Base-by-base conservation (phyloP, 169 alveolate genomes). In the Babesia ovis region DNA sequence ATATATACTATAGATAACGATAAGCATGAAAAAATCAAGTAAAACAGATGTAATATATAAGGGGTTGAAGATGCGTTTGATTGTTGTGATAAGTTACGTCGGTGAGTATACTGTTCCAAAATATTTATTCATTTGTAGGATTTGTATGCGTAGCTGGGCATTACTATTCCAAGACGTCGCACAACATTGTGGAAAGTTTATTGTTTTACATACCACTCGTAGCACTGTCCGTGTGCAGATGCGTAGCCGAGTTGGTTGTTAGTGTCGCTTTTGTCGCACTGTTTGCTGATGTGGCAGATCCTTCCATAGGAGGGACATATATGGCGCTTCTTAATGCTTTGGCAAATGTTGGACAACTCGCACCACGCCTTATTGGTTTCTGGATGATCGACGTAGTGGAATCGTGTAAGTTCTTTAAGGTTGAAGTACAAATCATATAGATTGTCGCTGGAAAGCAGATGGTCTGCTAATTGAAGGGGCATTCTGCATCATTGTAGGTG, bases 281-380 rank as follows among this genome's bases (percentile, higher is more conserved):
- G 54, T 90, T 86, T 39, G 89, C 86, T 59, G 43, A 83, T 54
- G 86, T 90, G 43, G 73, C 96, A 29, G 96, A 92, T 68, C 92
- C 92, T 23, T 73, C 85, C 54, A 77, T 85, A 27, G 96, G 94
- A 16, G 95, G 94, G 35, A 91, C 94, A 35, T 92, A 92, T 85
- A 85, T 92, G 91, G 86, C 96, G 29, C 85, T 92, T 35, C 87
- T 92, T 62, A 92, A 92, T 83, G 91, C 95, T 45, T 81, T 92
- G 29, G 61, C 80, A 42, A 92, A 92, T 57, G 43, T 92, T 43
- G 95, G 96, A 35, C 62, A 62, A 18, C 41, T 79, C 43, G 29
- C 41, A 62, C 76, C 87, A 18, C 32, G 32, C 35, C 25, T 37
- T 22, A 14, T 69, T 18, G 85, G 81, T 2, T 50, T 79, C 20